phyloP scores from a whole-genome alignment of 306 rosid species.

The Oxytropis ochrocephala region DNA sequence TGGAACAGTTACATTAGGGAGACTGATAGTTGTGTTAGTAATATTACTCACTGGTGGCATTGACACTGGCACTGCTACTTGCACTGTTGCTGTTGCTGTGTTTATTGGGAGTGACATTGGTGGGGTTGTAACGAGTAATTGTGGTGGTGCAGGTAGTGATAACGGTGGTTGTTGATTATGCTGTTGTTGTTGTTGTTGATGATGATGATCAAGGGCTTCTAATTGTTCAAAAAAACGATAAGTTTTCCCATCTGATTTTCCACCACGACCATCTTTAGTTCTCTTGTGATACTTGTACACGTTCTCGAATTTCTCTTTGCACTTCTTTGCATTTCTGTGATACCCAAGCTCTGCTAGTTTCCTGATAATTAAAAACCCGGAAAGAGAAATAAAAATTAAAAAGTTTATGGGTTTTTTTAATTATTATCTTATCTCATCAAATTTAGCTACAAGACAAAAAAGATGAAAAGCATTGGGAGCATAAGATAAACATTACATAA shows the following conservation, averaged over 20 bases:
- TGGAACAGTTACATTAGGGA: constrained; percentile 49
- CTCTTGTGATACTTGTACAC: constrained; percentile 89
- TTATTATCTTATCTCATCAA: constrained; percentile 29
- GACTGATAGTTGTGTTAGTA: neutral
- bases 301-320: constrained; percentile 97
- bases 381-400: neutral
- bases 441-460: constrained; percentile 36
- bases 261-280: constrained; percentile 79
- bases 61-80: constrained; percentile 14
- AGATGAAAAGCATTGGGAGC: constrained; percentile 10
- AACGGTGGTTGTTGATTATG: constrained; percentile 10
- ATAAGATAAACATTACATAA: constrained; percentile 10
- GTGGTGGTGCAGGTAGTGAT: neutral
- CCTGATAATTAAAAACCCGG: constrained; percentile 28
- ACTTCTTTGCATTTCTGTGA: constrained; percentile 75
- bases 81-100: neutral
- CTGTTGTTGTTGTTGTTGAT: constrained; percentile 6
- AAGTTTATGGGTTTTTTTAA: constrained; percentile 11
- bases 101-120: neutral
- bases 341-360: constrained; percentile 86
- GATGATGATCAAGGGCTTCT: constrained; percentile 56
- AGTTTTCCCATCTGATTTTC: constrained; percentile 76
- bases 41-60: constrained; percentile 7
- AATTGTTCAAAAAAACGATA: constrained; percentile 81
- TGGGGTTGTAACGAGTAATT: neutral